Percentiles rank a stretch among this genome's conserved stretches.
Conservation (phyloP, 2,329 filamentous ascomycete species). For the Penicillium sp. region DNA sequence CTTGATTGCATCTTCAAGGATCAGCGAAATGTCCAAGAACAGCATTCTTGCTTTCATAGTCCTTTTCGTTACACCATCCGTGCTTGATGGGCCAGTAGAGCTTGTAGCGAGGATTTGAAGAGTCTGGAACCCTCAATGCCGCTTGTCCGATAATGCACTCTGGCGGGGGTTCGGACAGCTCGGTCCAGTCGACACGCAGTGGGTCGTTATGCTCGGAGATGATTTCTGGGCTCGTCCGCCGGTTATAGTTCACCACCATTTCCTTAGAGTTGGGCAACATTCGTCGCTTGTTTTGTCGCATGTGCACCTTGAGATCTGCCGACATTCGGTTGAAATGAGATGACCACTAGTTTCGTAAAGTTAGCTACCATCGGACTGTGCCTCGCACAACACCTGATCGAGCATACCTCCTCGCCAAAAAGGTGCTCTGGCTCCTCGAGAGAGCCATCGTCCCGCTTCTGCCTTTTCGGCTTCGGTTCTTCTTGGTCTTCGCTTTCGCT, state of each 20-base stretch:
- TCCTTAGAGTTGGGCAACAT: conserved; percentile 97
- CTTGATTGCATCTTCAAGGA: conserved; percentile 79
- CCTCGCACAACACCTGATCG: not conserved
- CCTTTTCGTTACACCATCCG: conserved; percentile 84
- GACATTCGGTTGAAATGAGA: conserved; percentile 72
- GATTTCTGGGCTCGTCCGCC: conserved; percentile 72
- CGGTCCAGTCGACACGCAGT: conserved; percentile 91
- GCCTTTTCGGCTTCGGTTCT: conserved; percentile 66
- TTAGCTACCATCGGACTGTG: not conserved
- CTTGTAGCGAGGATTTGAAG: conserved; percentile 83
- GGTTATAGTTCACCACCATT: conserved; percentile 89
- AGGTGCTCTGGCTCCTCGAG: conserved; percentile 63
- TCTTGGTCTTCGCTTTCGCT: conserved; percentile 80
- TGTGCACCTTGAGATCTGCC: conserved; percentile 78
- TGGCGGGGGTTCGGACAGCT: conserved; percentile 63
- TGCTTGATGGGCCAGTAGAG: conserved; percentile 85
- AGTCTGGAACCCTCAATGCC: conserved; percentile 80
- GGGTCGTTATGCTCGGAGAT: conserved; percentile 95
- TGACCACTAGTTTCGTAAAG: conserved; percentile 45
- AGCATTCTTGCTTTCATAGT: conserved; percentile 77
- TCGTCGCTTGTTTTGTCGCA: conserved; percentile 90
- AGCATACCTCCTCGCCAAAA: conserved; percentile 75
- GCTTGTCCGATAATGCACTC: conserved; percentile 75
- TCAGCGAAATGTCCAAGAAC: conserved; percentile 78
- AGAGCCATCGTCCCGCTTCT: conserved; percentile 53